A percentile compares a stretch with the other conserved stretches of the same genome.
phyloP scores from a whole-genome alignment of 1,139 yeast species.

The Yamadazyma taylorii region DNA sequence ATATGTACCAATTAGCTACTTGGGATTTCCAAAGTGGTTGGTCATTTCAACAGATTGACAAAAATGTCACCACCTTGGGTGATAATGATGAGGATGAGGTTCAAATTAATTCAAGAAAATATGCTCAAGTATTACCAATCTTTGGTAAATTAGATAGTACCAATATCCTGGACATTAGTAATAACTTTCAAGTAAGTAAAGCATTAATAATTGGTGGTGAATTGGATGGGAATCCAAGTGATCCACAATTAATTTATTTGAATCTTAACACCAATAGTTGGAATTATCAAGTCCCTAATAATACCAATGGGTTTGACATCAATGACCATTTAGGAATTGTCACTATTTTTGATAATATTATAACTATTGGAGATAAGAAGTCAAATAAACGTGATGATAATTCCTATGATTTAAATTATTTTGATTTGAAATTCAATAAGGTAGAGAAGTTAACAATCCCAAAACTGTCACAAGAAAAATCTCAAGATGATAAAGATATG shows the following conservation, averaged over 20 bases:
- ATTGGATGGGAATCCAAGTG: slow-evolving; percentile 15
- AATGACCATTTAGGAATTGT: slow-evolving; percentile 41
- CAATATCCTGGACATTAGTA: slow-evolving; percentile 19
- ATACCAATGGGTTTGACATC: slow-evolving; percentile 21
- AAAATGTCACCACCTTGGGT: not conserved
- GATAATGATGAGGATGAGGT: slow-evolving; percentile 10
- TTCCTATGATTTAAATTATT: slow-evolving; percentile 9
- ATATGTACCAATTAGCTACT: slow-evolving; percentile 47
- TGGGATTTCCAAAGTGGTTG: slow-evolving; percentile 48
- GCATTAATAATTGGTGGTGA: slow-evolving; percentile 43
- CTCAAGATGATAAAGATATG: slow-evolving; percentile 2
- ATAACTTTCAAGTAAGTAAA: slow-evolving; percentile 24
- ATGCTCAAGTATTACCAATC: slow-evolving; percentile 36
- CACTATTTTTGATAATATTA: slow-evolving; percentile 43
- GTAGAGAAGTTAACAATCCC: slow-evolving; percentile 18
- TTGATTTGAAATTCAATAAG: slow-evolving; percentile 20
- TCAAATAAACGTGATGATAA: slow-evolving; percentile 15
- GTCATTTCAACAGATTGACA: slow-evolving; percentile 32
- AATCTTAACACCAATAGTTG: slow-evolving; percentile 29
- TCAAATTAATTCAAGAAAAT: slow-evolving; percentile 29
- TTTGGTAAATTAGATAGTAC: slow-evolving; percentile 24
- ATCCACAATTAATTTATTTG: slow-evolving; percentile 28
- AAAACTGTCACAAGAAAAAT: slow-evolving; percentile 5
- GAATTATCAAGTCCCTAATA: slow-evolving; percentile 28
- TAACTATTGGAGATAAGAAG: slow-evolving; percentile 20